A percentile compares a stretch with the other conserved stretches of the same genome.
Conservation (phyloP, 768 basidiomycete species). For the Amylocystis lapponica region DNA sequence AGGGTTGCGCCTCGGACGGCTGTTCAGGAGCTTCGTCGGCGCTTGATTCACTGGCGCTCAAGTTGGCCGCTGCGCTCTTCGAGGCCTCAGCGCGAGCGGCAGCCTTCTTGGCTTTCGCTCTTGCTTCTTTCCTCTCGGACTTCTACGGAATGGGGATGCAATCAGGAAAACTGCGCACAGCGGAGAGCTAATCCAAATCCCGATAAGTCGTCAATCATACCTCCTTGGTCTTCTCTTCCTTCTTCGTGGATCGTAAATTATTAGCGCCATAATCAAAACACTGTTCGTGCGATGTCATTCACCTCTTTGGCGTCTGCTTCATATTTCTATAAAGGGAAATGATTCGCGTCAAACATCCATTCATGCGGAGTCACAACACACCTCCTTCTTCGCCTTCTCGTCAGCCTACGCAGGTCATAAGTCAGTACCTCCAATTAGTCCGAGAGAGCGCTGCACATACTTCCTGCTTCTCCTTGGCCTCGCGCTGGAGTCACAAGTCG, state of each 20-base stretch:
- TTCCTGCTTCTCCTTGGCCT: conserved; percentile 77
- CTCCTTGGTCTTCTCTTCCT: conserved; percentile 14
- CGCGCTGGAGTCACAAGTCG: conserved; percentile 42
- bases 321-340: conserved; percentile 19
- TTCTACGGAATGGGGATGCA: no score
- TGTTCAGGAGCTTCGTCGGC: no score
- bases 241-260: not conserved
- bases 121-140: no score
- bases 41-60: no score
- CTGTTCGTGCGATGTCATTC: not conserved
- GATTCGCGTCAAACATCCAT: conserved; percentile 15
- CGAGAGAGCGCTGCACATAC: no score
- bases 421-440: not conserved
- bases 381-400: conserved; percentile 53
- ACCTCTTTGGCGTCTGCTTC: conserved; percentile 38
- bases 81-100: no score
- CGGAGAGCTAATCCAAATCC: no score
- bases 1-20: no score
- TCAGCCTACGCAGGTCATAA: conserved; percentile 43
- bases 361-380: conserved; percentile 18
- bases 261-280: not conserved
- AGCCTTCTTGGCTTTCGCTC: no score
- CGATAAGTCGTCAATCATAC: no score
- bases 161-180: no score
- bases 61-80: no score